Conservation (phyloP, 768 basidiomycete genomes). For the Kwoniella sp. region DNA sequence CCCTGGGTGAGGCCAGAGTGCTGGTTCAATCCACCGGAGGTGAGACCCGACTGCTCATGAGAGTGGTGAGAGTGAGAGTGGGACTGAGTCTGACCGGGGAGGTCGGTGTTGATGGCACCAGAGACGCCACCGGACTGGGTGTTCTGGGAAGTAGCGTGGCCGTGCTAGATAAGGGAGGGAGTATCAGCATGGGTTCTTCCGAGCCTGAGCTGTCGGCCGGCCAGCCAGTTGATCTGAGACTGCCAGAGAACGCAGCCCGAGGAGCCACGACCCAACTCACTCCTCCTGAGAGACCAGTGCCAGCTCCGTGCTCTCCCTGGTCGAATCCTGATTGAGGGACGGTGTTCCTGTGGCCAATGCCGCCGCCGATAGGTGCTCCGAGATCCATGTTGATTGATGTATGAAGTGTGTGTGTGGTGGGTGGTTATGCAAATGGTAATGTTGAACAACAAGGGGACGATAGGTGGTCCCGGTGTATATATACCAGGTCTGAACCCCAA, state of each 20-base stretch:
- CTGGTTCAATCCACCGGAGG: conserved; percentile 27
- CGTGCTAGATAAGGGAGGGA: conserved; percentile 3
- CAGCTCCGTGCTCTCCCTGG: conserved; percentile 37
- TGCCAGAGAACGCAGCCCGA: background rate
- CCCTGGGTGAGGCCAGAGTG: no score
- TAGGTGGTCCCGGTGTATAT: background rate
- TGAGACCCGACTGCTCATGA: conserved; percentile 27
- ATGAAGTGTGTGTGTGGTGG: background rate
- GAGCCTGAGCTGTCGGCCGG: no score
- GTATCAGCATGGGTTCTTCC: background rate
- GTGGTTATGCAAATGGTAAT: background rate
- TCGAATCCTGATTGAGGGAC: conserved; percentile 20
- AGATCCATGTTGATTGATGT: conserved; percentile 19
- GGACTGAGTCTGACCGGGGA: no score
- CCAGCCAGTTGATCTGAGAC: background rate
- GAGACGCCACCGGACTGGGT: conserved; percentile 31
- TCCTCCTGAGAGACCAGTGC: conserved; percentile 36
- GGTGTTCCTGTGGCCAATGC: conserved; percentile 7
- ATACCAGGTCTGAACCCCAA: background rate
- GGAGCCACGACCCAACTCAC: conserved; percentile 29
- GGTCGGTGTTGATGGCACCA: no score
- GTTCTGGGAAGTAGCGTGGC: conserved; percentile 19
- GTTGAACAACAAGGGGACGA: background rate
- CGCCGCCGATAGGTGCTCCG: conserved; percentile 23
- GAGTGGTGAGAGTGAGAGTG: no score